Evolutionary conservation across 2,329 filamentous ascomycete species (phyloP).

Genomic region (Raffaelea deltoideospora): DNA sequence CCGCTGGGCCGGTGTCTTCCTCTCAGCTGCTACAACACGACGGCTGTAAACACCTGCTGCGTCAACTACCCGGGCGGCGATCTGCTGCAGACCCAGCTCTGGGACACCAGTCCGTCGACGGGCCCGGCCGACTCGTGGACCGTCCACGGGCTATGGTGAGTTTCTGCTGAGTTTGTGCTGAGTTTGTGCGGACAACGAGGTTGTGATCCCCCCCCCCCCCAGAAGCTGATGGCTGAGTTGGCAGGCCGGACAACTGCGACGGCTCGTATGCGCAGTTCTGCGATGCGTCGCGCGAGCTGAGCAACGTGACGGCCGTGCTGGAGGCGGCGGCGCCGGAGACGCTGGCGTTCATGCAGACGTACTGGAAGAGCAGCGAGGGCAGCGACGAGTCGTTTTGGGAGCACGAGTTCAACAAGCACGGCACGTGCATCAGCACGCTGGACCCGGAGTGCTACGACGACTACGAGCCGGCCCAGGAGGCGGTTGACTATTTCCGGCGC

Average conservation of each 20-base stretch:
- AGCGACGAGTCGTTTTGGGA: constrained; percentile 47
- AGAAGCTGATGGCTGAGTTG: too few relatives aligned
- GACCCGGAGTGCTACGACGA: constrained; percentile 48
- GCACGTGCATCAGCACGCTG: constrained; percentile 52
- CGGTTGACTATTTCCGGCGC: constrained; percentile 49
- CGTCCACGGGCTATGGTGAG: constrained; percentile 41
- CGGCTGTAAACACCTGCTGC: constrained; percentile 3
- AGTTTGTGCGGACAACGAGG: not conserved
- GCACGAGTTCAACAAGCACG: constrained; percentile 55
- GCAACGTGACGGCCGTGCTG: constrained; percentile 47
- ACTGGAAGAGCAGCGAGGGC: constrained; percentile 44
- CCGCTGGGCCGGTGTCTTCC: too few relatives aligned
- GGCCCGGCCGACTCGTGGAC: constrained; percentile 43
- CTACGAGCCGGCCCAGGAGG: constrained; percentile 39
- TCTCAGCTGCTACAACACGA: constrained; percentile 6
- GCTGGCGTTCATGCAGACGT: constrained; percentile 49
- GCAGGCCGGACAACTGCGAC: constrained; percentile 29
- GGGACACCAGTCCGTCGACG: constrained; percentile 41
- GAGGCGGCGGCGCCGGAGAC: constrained; percentile 38
- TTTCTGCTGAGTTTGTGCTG: not conserved
- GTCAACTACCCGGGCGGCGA: constrained; percentile 5
- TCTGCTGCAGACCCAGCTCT: constrained; percentile 38
- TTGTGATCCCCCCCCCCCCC: too few relatives aligned
- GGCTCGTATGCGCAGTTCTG: constrained; percentile 52
- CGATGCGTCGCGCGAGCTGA: constrained; percentile 45